Percentiles rank a stretch among this genome's conserved stretches.
Evolutionary conservation across 129 eudicot species (phyloP).

Genomic region (Tagetes patula): DNA sequence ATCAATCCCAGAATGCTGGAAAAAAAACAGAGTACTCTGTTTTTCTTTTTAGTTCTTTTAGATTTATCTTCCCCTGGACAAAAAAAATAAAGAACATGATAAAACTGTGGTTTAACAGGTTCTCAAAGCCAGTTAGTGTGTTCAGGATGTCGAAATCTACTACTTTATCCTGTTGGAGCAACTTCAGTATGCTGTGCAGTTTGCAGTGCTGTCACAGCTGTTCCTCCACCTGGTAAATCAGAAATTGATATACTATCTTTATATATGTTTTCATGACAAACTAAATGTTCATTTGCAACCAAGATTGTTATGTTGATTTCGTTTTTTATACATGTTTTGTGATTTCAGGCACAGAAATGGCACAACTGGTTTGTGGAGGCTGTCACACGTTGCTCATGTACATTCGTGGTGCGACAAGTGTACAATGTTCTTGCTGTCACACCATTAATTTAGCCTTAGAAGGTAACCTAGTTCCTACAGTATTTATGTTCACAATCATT

Average conservation of each 20-base stretch:
- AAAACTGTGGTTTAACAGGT: slow-evolving; percentile 40
- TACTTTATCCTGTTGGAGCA: slow-evolving; percentile 72
- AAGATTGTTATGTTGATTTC: background rate
- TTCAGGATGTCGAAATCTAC: slow-evolving; percentile 72
- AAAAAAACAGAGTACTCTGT: slow-evolving; percentile 29
- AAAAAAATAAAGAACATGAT: background rate
- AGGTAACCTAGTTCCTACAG: slow-evolving; percentile 40
- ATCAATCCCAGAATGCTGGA: slow-evolving; percentile 15
- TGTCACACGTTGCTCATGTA: slow-evolving; percentile 79
- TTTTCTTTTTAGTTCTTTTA: background rate
- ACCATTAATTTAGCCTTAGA: slow-evolving; percentile 63
- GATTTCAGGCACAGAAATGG: slow-evolving; percentile 73
- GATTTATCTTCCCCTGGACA: background rate
- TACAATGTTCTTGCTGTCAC: slow-evolving; percentile 80
- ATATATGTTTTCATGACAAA: background rate
- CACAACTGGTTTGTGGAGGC: slow-evolving; percentile 81
- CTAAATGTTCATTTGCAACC: background rate
- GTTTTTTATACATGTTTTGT: background rate
- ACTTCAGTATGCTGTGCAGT: slow-evolving; percentile 80
- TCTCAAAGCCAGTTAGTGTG: slow-evolving; percentile 75
- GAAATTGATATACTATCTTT: background rate
- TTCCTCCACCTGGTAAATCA: slow-evolving; percentile 74
- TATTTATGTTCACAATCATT: background rate
- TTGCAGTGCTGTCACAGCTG: slow-evolving; percentile 77
- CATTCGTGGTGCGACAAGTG: slow-evolving; percentile 78